phyloP scores from a whole-genome alignment of 352 stramenopile genomes.

The Phytophthora ramorum region DNA sequence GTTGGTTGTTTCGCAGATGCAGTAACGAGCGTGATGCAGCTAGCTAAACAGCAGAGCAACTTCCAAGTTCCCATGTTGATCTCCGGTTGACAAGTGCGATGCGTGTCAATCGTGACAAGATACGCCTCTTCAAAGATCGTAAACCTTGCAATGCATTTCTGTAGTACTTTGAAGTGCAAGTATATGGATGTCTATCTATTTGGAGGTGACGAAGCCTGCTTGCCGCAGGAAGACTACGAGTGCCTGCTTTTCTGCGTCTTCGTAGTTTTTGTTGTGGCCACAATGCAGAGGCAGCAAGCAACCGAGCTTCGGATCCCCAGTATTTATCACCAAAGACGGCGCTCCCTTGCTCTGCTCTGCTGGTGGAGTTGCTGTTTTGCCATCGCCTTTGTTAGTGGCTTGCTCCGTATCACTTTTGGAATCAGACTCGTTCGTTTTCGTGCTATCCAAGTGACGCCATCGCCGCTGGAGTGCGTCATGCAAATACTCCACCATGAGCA shows the following conservation, averaged over 20 bases:
- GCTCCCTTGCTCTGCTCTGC: slow-evolving; percentile 13
- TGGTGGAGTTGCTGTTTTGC: neutral
- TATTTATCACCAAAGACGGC: slow-evolving; percentile 44
- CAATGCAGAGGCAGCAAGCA: slow-evolving; percentile 79
- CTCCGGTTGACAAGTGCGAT: neutral
- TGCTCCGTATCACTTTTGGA: slow-evolving; percentile 11
- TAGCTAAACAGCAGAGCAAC: slow-evolving; percentile 13
- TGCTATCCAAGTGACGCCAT: slow-evolving; percentile 57
- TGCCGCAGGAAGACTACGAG: slow-evolving; percentile 66
- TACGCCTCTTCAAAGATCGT: slow-evolving; percentile 32
- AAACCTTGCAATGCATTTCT: slow-evolving; percentile 12
- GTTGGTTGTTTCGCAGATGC: slow-evolving; percentile 16
- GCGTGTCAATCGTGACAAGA: slow-evolving; percentile 24
- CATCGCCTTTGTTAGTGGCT: slow-evolving; percentile 10
- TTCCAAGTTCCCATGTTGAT: slow-evolving; percentile 13
- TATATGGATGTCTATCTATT: slow-evolving; percentile 26
- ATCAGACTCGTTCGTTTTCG: slow-evolving; percentile 2
- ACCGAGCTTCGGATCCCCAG: slow-evolving; percentile 47
- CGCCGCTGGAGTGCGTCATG: slow-evolving; percentile 63
- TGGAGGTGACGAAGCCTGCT: slow-evolving; percentile 42
- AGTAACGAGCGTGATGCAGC: neutral
- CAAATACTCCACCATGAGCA: slow-evolving; percentile 85
- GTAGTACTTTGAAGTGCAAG: slow-evolving; percentile 12
- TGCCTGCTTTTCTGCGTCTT: slow-evolving; percentile 72
- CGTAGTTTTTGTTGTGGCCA: slow-evolving; percentile 88